Base-by-base conservation (phyloP, 345 rosid genomes). In the Populus pruinosa region DNA sequence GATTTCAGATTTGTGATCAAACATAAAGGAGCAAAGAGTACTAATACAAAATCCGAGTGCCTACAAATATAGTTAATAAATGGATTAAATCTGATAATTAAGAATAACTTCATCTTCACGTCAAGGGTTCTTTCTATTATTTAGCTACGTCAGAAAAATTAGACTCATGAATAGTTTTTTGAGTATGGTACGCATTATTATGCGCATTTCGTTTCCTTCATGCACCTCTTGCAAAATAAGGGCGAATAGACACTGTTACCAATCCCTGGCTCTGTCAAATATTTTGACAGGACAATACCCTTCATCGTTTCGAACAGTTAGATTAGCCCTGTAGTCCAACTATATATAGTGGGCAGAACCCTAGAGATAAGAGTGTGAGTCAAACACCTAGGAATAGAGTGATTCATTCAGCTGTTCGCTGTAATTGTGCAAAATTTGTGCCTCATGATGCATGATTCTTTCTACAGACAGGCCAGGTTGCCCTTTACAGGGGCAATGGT, bases 101-200 rank as follows among this genome's bases (percentile, higher is more conserved):
- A 23, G 29, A 0, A 59, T 67, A 6, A 5, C 79, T 77, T 69
- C 56, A 41, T 69, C 73, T 6, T 69, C 43, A 69, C 70, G 79
- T 39, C 8, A 76, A 12, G 55, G 29, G 17, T 27, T 8, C 27
- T n/a, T 31, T 62, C 8, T 23, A 10, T 29, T 23, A 9, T 62
- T 74, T 41, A 43, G n/a, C 21, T 8, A 55, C 25, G 8, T 7
- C 62, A 56, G 23, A 56, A 56, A 56, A n/a, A 56, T 56, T 21
- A 56, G n/a, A 10, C 27, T 27, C 13, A n/a, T 44, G 0, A 50
- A 18, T 50, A 50, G 56, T 20, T 47, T 47, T 14, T 1, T 47
- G 36, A 47, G 50, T 1, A 13, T 13, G 13, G 50, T 13, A 0
- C 4, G 50, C 50, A 2, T 47, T 44, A 11, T 47, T 47, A 12